Conservation (phyloP, 1,139 yeast genomes). For the Lodderomyces parapsilosis region DNA sequence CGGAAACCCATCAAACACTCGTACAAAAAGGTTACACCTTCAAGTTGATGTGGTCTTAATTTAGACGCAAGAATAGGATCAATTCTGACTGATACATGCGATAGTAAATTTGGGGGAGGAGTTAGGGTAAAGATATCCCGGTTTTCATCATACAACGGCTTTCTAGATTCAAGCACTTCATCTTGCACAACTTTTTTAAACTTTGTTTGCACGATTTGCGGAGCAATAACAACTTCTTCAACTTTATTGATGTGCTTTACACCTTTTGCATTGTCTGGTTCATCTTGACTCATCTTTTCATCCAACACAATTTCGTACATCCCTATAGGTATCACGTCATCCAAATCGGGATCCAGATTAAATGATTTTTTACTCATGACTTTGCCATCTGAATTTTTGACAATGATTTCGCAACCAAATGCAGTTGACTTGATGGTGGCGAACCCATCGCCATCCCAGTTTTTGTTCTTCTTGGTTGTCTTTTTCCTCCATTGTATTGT, state of each 20-base stretch:
- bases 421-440: constrained; percentile 24
- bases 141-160: constrained; percentile 11
- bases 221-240: background rate
- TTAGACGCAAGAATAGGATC: constrained; percentile 61
- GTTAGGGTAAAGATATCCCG: constrained; percentile 10
- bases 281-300: constrained; percentile 23
- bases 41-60: constrained; percentile 80
- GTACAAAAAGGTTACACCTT: constrained; percentile 78
- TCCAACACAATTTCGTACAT: constrained; percentile 57
- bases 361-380: constrained; percentile 19
- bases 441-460: constrained; percentile 94
- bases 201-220: background rate
- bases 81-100: constrained; percentile 55
- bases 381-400: constrained; percentile 18
- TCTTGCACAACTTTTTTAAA: constrained; percentile 13
- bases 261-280: background rate
- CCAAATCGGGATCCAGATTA: constrained; percentile 19
- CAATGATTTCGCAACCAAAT: constrained; percentile 12
- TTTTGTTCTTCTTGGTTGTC: constrained; percentile 75
- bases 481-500: constrained; percentile 62
- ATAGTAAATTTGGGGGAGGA: constrained; percentile 14
- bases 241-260: background rate
- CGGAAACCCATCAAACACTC: constrained; percentile 75
- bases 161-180: constrained; percentile 5
- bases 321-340: constrained; percentile 48